Conservation (phyloP, 2,329 filamentous ascomycete genomes). For the Aspergillus carbonarius region DNA sequence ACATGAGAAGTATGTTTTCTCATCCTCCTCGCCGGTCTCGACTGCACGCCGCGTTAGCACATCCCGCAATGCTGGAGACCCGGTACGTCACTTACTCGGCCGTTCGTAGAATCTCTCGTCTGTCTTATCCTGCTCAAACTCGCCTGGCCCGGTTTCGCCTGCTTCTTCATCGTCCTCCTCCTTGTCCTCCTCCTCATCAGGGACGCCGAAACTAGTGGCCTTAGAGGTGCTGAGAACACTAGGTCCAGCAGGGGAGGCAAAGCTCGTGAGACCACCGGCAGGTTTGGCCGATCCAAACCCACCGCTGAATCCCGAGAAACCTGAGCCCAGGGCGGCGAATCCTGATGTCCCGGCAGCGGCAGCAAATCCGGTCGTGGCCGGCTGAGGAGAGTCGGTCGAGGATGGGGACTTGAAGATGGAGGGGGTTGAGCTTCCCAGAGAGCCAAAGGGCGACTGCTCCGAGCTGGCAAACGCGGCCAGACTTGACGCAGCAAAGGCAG, state of each 20-base stretch:
- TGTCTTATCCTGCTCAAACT: constrained; percentile 51
- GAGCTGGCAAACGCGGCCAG: constrained; percentile 66
- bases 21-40: constrained; percentile 84
- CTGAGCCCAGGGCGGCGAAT: constrained; percentile 39
- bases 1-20: constrained; percentile 70
- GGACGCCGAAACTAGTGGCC: constrained; percentile 71
- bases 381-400: constrained; percentile 21
- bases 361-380: constrained; percentile 32
- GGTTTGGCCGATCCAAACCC: constrained; percentile 52
- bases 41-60: constrained; percentile 51
- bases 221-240: constrained; percentile 41
- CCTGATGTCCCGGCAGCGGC: constrained; percentile 34
- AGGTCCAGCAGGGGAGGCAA: constrained; percentile 62
- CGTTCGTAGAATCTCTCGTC: constrained; percentile 55
- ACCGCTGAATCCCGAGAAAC: constrained; percentile 38
- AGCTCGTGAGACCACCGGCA: constrained; percentile 59
- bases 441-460: constrained; percentile 63
- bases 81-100: constrained; percentile 58
- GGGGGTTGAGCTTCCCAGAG: constrained; percentile 49
- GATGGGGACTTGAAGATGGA: constrained; percentile 42
- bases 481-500: constrained; percentile 67
- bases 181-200: constrained; percentile 54
- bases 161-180: constrained; percentile 54
- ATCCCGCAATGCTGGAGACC: neutral
- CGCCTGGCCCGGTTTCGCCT: constrained; percentile 45